Evolutionary conservation across 139 green algal genomes (phyloP).

Genomic region (Astrephomene gubernaculifera): DNA sequence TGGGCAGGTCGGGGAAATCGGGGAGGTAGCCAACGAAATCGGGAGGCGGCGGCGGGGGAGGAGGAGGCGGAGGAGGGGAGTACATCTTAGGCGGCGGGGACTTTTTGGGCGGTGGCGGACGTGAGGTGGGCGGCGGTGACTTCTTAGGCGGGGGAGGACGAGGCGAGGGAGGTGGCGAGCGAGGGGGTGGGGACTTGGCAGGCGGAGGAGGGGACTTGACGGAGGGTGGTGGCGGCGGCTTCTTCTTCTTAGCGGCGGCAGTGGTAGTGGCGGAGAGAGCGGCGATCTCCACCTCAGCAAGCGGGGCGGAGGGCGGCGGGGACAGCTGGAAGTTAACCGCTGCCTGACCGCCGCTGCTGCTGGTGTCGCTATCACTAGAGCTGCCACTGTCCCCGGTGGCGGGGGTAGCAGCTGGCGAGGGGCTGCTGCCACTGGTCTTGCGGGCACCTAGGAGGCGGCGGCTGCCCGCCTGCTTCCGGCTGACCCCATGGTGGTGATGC

Average conservation of each 20-base stretch:
- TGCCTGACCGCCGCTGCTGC: too few relatives aligned
- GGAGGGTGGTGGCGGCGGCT: neutral
- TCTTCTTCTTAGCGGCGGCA: neutral
- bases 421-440: too few relatives aligned
- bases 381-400: too few relatives aligned
- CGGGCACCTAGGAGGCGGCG: too few relatives aligned
- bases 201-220: neutral
- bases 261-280: too few relatives aligned
- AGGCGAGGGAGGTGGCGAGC: neutral
- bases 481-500: too few relatives aligned
- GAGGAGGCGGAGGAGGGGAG: neutral
- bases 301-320: neutral
- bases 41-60: slow-evolving; percentile 19
- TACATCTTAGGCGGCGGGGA: too few relatives aligned
- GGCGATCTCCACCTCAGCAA: neutral
- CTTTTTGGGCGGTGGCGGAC: neutral
- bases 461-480: too few relatives aligned
- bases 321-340: slow-evolving; percentile 3
- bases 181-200: neutral
- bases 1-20: slow-evolving; percentile 3
- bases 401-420: too few relatives aligned
- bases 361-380: too few relatives aligned
- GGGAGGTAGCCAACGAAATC: slow-evolving; percentile 40
- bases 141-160: neutral
- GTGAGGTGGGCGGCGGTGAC: neutral